phyloP scores from a whole-genome alignment of 1,139 yeast species.

The Pneumocystis canis region DNA sequence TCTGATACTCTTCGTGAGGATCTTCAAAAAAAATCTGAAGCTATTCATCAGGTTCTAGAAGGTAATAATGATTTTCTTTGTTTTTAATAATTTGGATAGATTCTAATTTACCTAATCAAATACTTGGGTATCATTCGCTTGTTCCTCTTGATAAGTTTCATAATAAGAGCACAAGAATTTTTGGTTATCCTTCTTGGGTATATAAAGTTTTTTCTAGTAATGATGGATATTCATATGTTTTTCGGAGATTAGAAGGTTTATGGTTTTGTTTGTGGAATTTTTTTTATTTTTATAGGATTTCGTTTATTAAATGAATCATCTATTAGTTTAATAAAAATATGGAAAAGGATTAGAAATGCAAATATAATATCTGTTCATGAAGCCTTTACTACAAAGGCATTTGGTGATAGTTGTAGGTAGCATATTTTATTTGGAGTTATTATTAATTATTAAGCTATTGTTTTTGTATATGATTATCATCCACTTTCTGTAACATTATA shows the following conservation, averaged over 20 bases:
- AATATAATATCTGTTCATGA: slow-evolving; percentile 58
- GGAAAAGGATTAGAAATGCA: slow-evolving; percentile 40
- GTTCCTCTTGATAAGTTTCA: slow-evolving; percentile 63
- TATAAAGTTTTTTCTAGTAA: slow-evolving; percentile 68
- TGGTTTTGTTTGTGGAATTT: slow-evolving; percentile 13
- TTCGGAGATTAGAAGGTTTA: slow-evolving; percentile 58
- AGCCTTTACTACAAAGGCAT: slow-evolving; percentile 76
- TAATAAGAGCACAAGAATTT: slow-evolving; percentile 40
- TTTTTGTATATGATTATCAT: slow-evolving; percentile 16
- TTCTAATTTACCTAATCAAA: slow-evolving; percentile 54
- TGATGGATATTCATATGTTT: slow-evolving; percentile 65
- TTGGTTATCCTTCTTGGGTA: slow-evolving; percentile 47
- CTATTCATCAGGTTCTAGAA: slow-evolving; percentile 55
- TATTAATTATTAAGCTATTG: slow-evolving; percentile 10
- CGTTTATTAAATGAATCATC: slow-evolving; percentile 41
- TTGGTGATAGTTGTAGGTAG: slow-evolving; percentile 48
- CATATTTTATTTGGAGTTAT: slow-evolving; percentile 23
- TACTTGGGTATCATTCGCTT: slow-evolving; percentile 72
- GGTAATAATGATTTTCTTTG: not conserved
- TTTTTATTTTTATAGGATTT: not conserved
- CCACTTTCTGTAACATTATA: slow-evolving; percentile 33
- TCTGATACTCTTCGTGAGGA: slow-evolving; percentile 58
- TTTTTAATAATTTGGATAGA: slow-evolving; percentile 18
- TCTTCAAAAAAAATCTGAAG: slow-evolving; percentile 62
- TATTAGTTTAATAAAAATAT: slow-evolving; percentile 35